These are phyloP conservation scores for Nigrograna mackinnonii DNA, from an alignment of 2,329 filamentous ascomycete species.

Conservation along the genomic window DNA sequence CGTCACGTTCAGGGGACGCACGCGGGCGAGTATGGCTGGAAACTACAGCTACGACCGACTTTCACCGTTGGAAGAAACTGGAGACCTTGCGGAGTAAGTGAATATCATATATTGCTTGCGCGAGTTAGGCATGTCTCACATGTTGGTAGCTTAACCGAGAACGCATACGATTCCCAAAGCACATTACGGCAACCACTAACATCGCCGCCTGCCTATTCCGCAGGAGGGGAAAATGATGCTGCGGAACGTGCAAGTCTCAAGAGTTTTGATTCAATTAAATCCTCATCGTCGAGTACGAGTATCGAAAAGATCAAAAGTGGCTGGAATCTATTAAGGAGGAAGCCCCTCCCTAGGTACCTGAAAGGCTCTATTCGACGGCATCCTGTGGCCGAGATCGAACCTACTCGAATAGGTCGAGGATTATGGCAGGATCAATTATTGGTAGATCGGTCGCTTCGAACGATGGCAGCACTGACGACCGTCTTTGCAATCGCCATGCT, in stretches of 20 bases:
- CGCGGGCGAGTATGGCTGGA: too few species aligned
- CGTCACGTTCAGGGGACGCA: too few species aligned
- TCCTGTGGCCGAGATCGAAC: conserved; percentile 24
- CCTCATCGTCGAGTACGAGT: conserved; percentile 15
- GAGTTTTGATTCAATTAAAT: conserved; percentile 17
- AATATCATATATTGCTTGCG: too few species aligned
- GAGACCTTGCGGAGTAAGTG: conserved; percentile 20
- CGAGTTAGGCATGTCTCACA: too few species aligned
- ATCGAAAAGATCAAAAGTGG: conserved; percentile 21
- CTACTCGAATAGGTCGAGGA: conserved; percentile 22
- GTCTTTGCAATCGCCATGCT: conserved; percentile 18
- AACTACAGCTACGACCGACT: conserved; percentile 19
- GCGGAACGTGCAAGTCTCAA: too few species aligned
- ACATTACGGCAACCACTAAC: too few species aligned
- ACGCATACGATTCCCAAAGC: too few species aligned
- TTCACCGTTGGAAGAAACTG: conserved; percentile 12
- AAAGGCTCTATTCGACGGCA: conserved; percentile 18
- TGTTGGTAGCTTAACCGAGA: too few species aligned
- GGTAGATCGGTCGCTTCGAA: conserved; percentile 27
- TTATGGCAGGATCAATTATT: conserved; percentile 34
- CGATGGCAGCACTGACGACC: conserved; percentile 25
- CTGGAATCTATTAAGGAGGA: conserved; percentile 19
- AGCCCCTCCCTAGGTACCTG: conserved; percentile 17
- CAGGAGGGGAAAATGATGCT: too few species aligned
- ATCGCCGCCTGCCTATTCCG: too few species aligned